These are phyloP conservation scores for Venturia asperata DNA, from an alignment of 2,329 filamentous ascomycete species.

Conservation along the genomic window DNA sequence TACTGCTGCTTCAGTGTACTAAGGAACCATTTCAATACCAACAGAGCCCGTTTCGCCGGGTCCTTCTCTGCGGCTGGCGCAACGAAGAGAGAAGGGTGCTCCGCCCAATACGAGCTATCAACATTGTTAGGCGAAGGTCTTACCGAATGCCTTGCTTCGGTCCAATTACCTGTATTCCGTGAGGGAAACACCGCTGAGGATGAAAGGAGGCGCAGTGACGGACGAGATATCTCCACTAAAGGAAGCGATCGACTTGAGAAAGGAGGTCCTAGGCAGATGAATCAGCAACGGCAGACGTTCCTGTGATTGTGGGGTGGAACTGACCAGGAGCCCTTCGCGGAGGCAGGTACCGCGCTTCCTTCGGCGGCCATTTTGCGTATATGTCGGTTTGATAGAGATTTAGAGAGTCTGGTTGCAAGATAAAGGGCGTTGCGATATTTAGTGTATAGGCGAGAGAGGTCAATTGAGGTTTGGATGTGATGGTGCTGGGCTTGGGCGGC, in stretches of 20 bases:
- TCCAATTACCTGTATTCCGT: constrained; percentile 43
- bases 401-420: background rate
- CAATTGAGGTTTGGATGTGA: background rate
- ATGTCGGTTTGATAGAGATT: background rate
- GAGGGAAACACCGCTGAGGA: constrained; percentile 48
- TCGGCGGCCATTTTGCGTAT: constrained; percentile 25
- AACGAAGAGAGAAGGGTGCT: constrained; percentile 59
- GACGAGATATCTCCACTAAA: constrained; percentile 51
- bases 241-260: constrained; percentile 42
- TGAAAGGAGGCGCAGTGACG: constrained; percentile 50
- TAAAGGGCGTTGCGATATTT: background rate
- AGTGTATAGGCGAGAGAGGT: background rate
- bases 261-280: background rate
- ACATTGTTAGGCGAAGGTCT: background rate
- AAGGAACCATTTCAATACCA: constrained; percentile 95
- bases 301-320: constrained; percentile 42
- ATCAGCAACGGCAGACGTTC: background rate
- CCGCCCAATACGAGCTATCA: constrained; percentile 45
- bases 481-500: background rate
- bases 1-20: constrained; percentile 87
- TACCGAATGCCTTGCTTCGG: background rate
- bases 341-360: constrained; percentile 40
- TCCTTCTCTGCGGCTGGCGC: constrained; percentile 75
- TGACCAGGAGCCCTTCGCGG: constrained; percentile 42
- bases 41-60: constrained; percentile 70